Percentiles rank a stretch among this genome's conserved stretches.
Conservation (phyloP, 768 basidiomycete species). For the Rhizopogon salebrosus region DNA sequence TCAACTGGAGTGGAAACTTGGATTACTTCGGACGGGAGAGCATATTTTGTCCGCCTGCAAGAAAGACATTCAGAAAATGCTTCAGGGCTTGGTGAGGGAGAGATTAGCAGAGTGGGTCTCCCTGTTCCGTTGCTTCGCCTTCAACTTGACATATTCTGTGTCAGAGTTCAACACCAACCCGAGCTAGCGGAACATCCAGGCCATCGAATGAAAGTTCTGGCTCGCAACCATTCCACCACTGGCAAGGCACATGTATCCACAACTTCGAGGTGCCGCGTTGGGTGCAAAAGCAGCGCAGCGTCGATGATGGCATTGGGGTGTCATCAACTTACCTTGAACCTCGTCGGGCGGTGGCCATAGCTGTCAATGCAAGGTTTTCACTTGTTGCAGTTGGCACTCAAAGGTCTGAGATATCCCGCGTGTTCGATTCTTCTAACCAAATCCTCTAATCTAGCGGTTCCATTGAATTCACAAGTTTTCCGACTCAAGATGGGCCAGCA, state of each 20-base stretch:
- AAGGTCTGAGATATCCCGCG: conserved; percentile 36
- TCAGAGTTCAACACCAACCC: conserved; percentile 10
- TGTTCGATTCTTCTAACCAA: not conserved
- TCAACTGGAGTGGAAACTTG: conserved; percentile 71
- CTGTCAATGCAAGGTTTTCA: conserved; percentile 78
- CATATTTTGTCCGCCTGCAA: conserved; percentile 67
- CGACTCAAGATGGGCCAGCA: conserved; percentile 50
- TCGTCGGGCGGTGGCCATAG: conserved; percentile 55
- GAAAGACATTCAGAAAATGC: conserved; percentile 27
- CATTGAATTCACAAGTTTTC: conserved; percentile 65
- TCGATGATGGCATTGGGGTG: conserved; percentile 40
- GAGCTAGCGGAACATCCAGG: conserved; percentile 3
- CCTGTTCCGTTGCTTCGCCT: not conserved
- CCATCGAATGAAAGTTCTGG: conserved; percentile 5
- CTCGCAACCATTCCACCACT: conserved; percentile 25
- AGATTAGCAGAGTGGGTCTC: conserved; percentile 38
- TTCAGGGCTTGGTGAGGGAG: conserved; percentile 40
- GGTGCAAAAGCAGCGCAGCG: conserved; percentile 69
- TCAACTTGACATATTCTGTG: not conserved
- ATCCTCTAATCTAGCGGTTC: conserved; percentile 42
- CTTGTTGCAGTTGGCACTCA: conserved; percentile 75
- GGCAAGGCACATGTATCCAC: conserved; percentile 81
- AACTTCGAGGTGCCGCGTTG: conserved; percentile 68
- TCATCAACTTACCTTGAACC: conserved; percentile 54
- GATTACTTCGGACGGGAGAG: conserved; percentile 82